Evolutionary conservation across 2,329 filamentous ascomycete species (phyloP).

Genomic region (Diaporthe eres): DNA sequence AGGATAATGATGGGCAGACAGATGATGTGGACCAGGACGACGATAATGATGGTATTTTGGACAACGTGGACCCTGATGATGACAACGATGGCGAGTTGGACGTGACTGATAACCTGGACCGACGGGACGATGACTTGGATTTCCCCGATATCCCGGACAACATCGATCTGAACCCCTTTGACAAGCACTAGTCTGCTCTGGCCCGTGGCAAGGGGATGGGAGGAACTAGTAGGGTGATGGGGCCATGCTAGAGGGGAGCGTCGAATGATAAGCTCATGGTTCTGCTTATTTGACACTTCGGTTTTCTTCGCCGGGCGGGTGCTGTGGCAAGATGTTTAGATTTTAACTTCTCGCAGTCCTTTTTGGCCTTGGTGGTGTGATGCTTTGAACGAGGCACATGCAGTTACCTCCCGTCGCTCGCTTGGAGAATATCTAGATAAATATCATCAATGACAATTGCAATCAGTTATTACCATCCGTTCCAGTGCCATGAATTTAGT

Average conservation of each 20-base stretch:
- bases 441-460: not conserved
- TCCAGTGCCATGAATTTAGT: too few species aligned
- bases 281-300: not conserved
- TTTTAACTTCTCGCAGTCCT: not conserved
- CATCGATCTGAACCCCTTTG: slow-evolving; percentile 5
- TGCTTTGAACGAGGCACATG: not conserved
- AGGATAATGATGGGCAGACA: not conserved
- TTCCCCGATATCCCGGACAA: not conserved
- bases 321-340: not conserved
- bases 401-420: not conserved
- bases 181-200: not conserved
- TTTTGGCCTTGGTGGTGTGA: not conserved
- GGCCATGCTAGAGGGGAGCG: not conserved
- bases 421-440: not conserved
- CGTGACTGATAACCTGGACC: slow-evolving; percentile 2
- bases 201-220: not conserved
- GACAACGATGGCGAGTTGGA: slow-evolving; percentile 10
- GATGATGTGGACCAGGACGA: not conserved
- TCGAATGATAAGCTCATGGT: not conserved
- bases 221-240: too few species aligned
- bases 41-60: not conserved
- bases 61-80: not conserved
- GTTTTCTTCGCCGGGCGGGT: not conserved
- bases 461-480: not conserved
- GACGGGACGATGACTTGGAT: not conserved